Evolutionary conservation across 2,329 filamentous ascomycete species (phyloP).

Genomic region (Phyllosticta citribraziliensis): DNA sequence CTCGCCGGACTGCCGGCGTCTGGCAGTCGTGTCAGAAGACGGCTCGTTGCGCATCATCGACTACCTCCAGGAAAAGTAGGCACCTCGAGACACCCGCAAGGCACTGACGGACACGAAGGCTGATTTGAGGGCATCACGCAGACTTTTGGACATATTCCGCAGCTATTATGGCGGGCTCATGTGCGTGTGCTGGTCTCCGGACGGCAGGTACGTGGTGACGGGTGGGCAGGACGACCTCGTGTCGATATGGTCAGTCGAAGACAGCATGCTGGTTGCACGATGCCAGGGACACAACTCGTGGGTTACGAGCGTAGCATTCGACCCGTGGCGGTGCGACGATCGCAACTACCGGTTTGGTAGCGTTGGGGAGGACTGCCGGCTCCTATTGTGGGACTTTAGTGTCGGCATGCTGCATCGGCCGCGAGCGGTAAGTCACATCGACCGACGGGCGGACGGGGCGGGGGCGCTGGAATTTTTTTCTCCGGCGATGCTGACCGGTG

Average conservation of each 20-base stretch:
- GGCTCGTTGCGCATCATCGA: slow-evolving; percentile 84
- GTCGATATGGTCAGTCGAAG: slow-evolving; percentile 86
- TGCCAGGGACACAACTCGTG: slow-evolving; percentile 94
- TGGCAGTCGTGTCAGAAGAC: slow-evolving; percentile 87
- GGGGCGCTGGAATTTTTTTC: background rate
- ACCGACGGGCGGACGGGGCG: background rate
- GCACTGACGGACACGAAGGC: slow-evolving; percentile 10
- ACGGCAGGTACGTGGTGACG: slow-evolving; percentile 90
- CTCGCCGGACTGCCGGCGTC: slow-evolving; percentile 75
- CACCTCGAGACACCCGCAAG: slow-evolving; percentile 11
- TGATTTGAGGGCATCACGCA: slow-evolving; percentile 26
- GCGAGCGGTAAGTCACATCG: slow-evolving; percentile 55
- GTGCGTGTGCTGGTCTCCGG: slow-evolving; percentile 94
- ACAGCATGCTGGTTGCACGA: slow-evolving; percentile 74
- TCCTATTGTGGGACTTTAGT: slow-evolving; percentile 95
- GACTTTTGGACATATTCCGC: slow-evolving; percentile 75
- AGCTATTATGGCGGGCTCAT: slow-evolving; percentile 90
- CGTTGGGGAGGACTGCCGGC: slow-evolving; percentile 83
- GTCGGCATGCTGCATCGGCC: slow-evolving; percentile 92
- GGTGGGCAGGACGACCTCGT: slow-evolving; percentile 94
- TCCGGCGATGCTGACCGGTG: background rate
- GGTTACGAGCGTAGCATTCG: slow-evolving; percentile 89
- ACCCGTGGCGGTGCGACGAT: slow-evolving; percentile 94
- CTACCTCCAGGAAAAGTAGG: slow-evolving; percentile 79
- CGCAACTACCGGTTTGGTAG: slow-evolving; percentile 92